A percentile compares a stretch with the other conserved stretches of the same genome.
Evolutionary conservation across 768 basidiomycete genomes (phyloP).

Genomic region (Boletus bicolor): DNA sequence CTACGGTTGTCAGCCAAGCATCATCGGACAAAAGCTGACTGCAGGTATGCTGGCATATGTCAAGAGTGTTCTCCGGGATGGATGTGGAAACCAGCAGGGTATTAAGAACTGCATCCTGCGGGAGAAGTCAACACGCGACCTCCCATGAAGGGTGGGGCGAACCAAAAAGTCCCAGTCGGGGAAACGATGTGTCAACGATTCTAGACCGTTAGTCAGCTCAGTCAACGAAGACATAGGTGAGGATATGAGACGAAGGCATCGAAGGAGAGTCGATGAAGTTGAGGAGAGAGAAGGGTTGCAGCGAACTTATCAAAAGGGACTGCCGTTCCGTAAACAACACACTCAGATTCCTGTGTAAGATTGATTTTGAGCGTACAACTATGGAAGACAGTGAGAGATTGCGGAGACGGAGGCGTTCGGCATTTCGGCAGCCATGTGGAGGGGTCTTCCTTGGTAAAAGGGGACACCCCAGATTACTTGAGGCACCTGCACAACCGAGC

Average conservation of each 20-base stretch:
- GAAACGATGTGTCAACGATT: slow-evolving; percentile 21
- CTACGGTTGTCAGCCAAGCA: slow-evolving; percentile 19
- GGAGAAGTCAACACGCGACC: slow-evolving; percentile 12
- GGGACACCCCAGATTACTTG: slow-evolving; percentile 29
- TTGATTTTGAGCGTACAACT: slow-evolving; percentile 29
- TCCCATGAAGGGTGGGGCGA: slow-evolving; percentile 9
- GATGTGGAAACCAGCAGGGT: slow-evolving; percentile 26
- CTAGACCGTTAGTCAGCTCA: slow-evolving; percentile 26
- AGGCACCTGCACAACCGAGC: slow-evolving; percentile 17
- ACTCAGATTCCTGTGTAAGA: slow-evolving; percentile 31
- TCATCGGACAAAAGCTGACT: slow-evolving; percentile 31
- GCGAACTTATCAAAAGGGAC: slow-evolving; percentile 17
- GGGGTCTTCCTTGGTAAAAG: slow-evolving; percentile 3
- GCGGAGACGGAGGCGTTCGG: slow-evolving; percentile 33
- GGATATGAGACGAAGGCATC: slow-evolving; percentile 14
- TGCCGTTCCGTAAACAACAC: slow-evolving; percentile 30
- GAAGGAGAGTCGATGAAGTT: slow-evolving; percentile 5
- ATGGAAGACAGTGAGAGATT: slow-evolving; percentile 32
- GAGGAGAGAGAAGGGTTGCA: slow-evolving; percentile 17
- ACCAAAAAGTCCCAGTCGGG: slow-evolving; percentile 34
- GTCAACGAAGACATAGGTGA: slow-evolving; percentile 24
- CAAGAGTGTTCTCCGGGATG: slow-evolving; percentile 30
- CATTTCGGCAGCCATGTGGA: slow-evolving; percentile 30
- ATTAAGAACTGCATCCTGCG: slow-evolving; percentile 25
- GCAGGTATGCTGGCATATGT: slow-evolving; percentile 32